Percentiles rank a stretch among this genome's conserved stretches.
phyloP scores from a whole-genome alignment of 805 yeast species.

The Ogataea neopini region DNA sequence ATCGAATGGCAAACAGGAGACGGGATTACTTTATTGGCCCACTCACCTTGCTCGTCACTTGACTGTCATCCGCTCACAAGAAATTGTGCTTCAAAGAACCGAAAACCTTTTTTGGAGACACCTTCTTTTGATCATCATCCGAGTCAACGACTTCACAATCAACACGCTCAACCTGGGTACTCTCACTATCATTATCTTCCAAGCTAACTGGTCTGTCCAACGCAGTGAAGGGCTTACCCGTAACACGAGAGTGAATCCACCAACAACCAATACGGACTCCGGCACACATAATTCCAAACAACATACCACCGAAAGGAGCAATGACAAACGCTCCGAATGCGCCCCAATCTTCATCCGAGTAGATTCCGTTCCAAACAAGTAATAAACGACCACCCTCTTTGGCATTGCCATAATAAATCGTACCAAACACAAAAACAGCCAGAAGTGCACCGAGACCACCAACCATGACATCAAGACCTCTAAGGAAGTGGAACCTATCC shows the following conservation, averaged over 20 bases:
- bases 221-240: conserved; percentile 45
- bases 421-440: conserved; percentile 80
- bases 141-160: conserved; percentile 17
- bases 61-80: background rate
- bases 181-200: conserved; percentile 15
- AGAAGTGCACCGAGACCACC: conserved; percentile 85
- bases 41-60: no score
- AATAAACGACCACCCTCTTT: conserved; percentile 75
- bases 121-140: conserved; percentile 13
- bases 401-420: conserved; percentile 73
- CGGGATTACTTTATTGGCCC: no score
- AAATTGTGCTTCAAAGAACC: conserved; percentile 14
- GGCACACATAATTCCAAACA: conserved; percentile 55
- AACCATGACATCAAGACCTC: conserved; percentile 77
- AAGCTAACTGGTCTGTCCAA: conserved; percentile 40
- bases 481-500: conserved; percentile 62
- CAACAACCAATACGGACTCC: conserved; percentile 44
- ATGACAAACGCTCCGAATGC: conserved; percentile 92
- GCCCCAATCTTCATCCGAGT: conserved; percentile 81
- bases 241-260: conserved; percentile 37
- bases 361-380: conserved; percentile 77
- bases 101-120: conserved; percentile 6
- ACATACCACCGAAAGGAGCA: conserved; percentile 80
- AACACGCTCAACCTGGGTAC: conserved; percentile 8
- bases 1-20: no score